A percentile compares a stretch with the other conserved stretches of the same genome.
Evolutionary conservation across 768 basidiomycete genomes (phyloP).

Genomic region (Pleurotus sapidus): DNA sequence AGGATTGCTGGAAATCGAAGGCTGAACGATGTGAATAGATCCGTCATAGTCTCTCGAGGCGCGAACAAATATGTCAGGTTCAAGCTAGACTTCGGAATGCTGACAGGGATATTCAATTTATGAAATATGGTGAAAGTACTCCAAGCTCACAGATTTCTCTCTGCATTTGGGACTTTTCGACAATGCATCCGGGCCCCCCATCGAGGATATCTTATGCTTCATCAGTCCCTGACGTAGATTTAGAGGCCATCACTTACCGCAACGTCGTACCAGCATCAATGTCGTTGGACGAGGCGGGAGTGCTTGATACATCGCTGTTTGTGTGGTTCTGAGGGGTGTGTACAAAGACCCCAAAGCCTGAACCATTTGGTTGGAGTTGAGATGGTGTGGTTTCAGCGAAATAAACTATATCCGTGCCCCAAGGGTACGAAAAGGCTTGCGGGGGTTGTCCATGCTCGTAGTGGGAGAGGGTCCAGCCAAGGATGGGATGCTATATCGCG

Average conservation of each 20-base stretch:
- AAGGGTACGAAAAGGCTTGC: slow-evolving; percentile 26
- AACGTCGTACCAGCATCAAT: slow-evolving; percentile 25
- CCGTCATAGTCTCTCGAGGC: slow-evolving; percentile 26
- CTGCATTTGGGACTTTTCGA: slow-evolving; percentile 26
- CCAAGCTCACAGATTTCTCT: slow-evolving; percentile 26
- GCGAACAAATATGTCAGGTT: slow-evolving; percentile 32
- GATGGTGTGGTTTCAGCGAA: slow-evolving; percentile 32
- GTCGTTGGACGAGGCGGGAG: neutral
- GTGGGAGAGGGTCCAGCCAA: slow-evolving; percentile 38
- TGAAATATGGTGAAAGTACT: neutral
- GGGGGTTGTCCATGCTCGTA: slow-evolving; percentile 31
- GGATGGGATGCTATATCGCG: slow-evolving; percentile 22
- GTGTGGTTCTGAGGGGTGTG: slow-evolving; percentile 3
- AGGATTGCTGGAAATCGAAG: slow-evolving; percentile 26
- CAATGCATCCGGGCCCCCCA: slow-evolving; percentile 41
- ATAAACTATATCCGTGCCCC: slow-evolving; percentile 29
- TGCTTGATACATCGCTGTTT: neutral
- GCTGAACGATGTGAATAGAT: slow-evolving; percentile 29
- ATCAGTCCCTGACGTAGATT: neutral
- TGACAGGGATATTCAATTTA: slow-evolving; percentile 9
- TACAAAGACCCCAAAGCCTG: slow-evolving; percentile 35
- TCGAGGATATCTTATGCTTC: slow-evolving; percentile 28
- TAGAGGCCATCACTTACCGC: slow-evolving; percentile 14
- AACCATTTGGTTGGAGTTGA: slow-evolving; percentile 30
- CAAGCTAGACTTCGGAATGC: slow-evolving; percentile 17